phyloP scores from a whole-genome alignment of 2,329 filamentous ascomycete species.

The Sporothrix protearum region DNA sequence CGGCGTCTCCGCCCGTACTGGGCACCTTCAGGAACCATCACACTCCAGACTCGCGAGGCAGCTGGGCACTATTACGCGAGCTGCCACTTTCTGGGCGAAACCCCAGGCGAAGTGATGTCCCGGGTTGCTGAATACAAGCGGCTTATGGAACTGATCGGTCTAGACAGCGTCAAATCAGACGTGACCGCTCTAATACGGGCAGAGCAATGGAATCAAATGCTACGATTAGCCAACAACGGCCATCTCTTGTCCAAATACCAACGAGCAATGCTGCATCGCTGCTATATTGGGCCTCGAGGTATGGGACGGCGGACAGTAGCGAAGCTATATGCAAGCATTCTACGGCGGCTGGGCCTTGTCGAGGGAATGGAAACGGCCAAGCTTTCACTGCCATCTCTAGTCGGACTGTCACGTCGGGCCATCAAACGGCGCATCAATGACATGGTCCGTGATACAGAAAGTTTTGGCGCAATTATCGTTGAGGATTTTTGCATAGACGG shows the following conservation, averaged over 20 bases:
- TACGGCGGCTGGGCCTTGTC: not conserved
- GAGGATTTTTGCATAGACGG: not conserved
- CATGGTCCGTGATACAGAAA: not conserved
- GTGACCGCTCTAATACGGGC: not conserved
- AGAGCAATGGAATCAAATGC: not conserved
- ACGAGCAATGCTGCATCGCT: not conserved
- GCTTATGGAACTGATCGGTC: not conserved
- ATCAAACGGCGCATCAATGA: not conserved
- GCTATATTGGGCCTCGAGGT: not conserved
- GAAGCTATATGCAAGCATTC: not conserved
- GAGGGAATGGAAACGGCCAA: not conserved
- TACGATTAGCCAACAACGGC: not conserved
- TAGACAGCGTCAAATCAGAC: not conserved
- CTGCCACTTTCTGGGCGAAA: not conserved
- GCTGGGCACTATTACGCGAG: not conserved
- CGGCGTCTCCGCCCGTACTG: not conserved
- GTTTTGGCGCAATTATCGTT: not conserved
- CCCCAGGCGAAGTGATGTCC: not conserved
- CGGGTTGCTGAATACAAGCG: not conserved
- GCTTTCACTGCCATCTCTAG: not conserved
- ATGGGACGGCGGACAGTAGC: constrained; percentile 1
- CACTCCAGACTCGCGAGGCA: not conserved
- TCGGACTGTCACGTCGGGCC: not conserved
- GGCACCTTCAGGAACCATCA: not conserved
- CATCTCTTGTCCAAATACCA: not conserved